phyloP scores from a whole-genome alignment of 306 rosid genomes.

The Glycine tomentella region DNA sequence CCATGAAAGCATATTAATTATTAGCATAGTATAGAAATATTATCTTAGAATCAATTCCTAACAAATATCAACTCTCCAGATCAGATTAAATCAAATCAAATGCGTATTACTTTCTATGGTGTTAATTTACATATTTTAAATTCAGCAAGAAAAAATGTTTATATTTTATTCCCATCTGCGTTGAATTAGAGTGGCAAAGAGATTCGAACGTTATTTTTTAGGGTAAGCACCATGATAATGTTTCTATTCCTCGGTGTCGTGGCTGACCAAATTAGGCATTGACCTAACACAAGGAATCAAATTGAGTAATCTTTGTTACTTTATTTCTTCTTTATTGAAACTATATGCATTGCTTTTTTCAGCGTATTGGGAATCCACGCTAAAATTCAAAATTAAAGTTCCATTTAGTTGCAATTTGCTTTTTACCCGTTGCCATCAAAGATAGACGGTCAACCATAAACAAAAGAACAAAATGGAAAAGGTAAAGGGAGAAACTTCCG shows the following conservation, averaged over 20 bases:
- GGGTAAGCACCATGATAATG: conserved; percentile 47
- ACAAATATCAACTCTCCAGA: background rate
- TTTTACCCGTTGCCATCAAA: conserved; percentile 24
- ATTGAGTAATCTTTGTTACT: conserved; percentile 40
- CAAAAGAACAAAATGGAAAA: conserved; percentile 43
- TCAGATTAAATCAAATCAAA: background rate
- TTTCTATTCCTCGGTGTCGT: conserved; percentile 37
- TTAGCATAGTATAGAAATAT: conserved; percentile 9
- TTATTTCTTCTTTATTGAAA: conserved; percentile 35
- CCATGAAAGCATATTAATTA: conserved; percentile 29
- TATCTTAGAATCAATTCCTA: conserved; percentile 29
- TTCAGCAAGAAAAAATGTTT: background rate
- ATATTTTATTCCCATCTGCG: conserved; percentile 39
- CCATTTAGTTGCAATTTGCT: conserved; percentile 36
- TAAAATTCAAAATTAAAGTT: conserved; percentile 36
- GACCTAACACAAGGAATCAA: conserved; percentile 52
- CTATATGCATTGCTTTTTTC: conserved; percentile 42
- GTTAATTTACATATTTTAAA: background rate
- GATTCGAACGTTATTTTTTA: conserved; percentile 27
- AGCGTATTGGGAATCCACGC: conserved; percentile 47
- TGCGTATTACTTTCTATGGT: background rate
- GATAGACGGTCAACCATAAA: conserved; percentile 49
- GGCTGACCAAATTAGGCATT: conserved; percentile 50
- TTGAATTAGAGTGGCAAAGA: conserved; percentile 40
- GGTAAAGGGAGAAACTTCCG: conserved; percentile 40